Evolutionary conservation across 768 basidiomycete genomes (phyloP), one percentile per base, ranked within the genome.

Genomic region (Rhodotorula kratochvilovae): DNA sequence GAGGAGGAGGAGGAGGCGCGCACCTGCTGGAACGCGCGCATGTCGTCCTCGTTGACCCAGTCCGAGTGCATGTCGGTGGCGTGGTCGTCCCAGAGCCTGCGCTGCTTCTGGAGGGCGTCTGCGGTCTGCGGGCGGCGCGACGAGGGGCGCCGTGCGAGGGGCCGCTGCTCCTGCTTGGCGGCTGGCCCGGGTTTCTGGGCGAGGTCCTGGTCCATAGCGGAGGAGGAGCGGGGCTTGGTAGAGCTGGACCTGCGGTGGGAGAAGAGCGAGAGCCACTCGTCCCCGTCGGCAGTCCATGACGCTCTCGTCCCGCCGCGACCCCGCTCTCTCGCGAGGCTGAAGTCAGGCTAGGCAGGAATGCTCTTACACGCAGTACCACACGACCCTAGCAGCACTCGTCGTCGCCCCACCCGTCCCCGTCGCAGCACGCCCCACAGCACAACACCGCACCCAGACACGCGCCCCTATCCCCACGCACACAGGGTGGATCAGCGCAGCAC

Each of bases 11-110:
- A 33, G 6, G 13, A 50, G 2, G 45, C 7, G 33, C 61, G 2
- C 45, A 68, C 67, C 48, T 61, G 59, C 21, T 21, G 15, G 17
- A 73, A 65, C 13, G 64, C 71, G 19, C 64, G 53, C 54, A 77
- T 65, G 46, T 67, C 71, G n/a, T 64, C 60, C 43, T 71, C 70
- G 55, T 65, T 64, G 43, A 65, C 51, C 63, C 68, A 77, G 36
- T 67, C 59, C 12, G 29, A 29, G 3, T 63, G 43, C 53, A 77
- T 51, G 58, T 65, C 61, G n/a, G 61, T 45, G 3, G 76, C 72
- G 11, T 39, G 2, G 4, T 29, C 6, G 62, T 73, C 66, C 64
- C 63, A 63, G 27, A 54, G 39, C 10, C 55, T 45, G 56, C 65
- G 59, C 19, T 61, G 36, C 42, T 25, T 43, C 27, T 43, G 23